A percentile compares a stretch with the other conserved stretches of the same genome.
phyloP scores from a whole-genome alignment of 352 stramenopile species.

The Phytopythium kandeliae region DNA sequence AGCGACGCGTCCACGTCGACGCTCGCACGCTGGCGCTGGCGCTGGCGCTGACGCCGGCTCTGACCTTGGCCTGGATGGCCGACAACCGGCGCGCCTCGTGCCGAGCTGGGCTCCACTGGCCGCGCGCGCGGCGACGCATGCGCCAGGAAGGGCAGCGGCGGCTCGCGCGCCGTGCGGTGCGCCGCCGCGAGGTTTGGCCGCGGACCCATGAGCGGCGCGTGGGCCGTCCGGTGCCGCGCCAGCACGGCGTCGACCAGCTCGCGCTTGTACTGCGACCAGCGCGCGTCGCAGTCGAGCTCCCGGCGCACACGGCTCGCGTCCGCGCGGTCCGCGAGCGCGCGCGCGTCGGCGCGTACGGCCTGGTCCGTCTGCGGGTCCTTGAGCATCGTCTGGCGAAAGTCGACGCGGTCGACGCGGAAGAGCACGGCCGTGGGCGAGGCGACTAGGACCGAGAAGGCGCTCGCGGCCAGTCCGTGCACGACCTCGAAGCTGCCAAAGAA shows the following conservation, averaged over 20 bases:
- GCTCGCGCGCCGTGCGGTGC: conserved; percentile 16
- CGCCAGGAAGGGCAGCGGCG: conserved; percentile 7
- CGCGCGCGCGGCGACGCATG: background rate
- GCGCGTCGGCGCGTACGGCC: conserved; percentile 32
- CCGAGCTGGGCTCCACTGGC: background rate
- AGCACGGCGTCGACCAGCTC: conserved; percentile 31
- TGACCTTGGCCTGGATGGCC: no score
- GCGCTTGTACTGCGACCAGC: conserved; percentile 51
- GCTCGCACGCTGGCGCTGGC: background rate
- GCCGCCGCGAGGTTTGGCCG: conserved; percentile 17
- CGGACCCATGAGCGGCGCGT: conserved; percentile 33
- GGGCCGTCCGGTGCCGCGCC: conserved; percentile 27
- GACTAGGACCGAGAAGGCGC: conserved; percentile 53
- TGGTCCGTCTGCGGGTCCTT: conserved; percentile 50
- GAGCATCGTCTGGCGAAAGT: conserved; percentile 58
- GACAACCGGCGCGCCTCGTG: no score
- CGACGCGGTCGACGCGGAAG: conserved; percentile 62
- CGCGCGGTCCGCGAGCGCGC: conserved; percentile 30
- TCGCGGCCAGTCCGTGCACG: conserved; percentile 24
- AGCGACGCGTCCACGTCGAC: background rate
- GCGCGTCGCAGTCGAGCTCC: conserved; percentile 40
- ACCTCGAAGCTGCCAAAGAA: conserved; percentile 65
- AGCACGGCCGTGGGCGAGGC: conserved; percentile 49
- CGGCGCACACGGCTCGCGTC: conserved; percentile 29
- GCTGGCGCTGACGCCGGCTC: no score